Percentiles rank a stretch among this genome's conserved stretches.
These are phyloP conservation scores for Fusarium newnesense DNA, from an alignment of 2,329 filamentous ascomycete genomes.

Conservation along the genomic window DNA sequence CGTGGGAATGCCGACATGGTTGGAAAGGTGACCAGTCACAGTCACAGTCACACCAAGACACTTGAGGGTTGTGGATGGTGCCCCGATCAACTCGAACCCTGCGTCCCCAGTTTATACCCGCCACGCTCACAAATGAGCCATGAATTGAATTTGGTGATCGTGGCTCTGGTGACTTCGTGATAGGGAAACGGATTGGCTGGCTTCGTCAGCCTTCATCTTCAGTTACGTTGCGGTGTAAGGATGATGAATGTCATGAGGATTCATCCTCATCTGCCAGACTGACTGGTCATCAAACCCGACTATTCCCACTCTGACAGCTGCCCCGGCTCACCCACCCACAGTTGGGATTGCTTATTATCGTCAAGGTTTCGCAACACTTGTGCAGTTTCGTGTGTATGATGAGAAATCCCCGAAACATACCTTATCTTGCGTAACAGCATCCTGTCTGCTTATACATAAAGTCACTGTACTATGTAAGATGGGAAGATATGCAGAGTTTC, in stretches of 20 bases:
- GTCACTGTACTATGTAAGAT: not conserved
- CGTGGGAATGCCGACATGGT: constrained; percentile 40
- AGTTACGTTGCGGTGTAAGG: constrained; percentile 29
- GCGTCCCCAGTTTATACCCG: constrained; percentile 2
- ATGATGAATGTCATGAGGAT: not conserved
- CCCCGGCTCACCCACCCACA: not conserved
- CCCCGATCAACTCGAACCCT: not conserved
- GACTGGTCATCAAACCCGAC: constrained; percentile 27
- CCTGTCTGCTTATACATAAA: not conserved
- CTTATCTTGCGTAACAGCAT: constrained; percentile 1
- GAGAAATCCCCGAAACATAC: not conserved
- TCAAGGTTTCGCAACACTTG: not conserved
- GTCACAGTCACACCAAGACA: not conserved
- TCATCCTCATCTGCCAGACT: not conserved
- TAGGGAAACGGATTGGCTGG: not conserved
- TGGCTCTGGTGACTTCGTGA: constrained; percentile 14
- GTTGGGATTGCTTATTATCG: not conserved
- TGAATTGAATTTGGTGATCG: constrained; percentile 11
- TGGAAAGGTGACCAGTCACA: constrained; percentile 41
- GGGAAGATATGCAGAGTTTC: not conserved
- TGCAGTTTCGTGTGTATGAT: not conserved
- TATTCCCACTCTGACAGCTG: constrained; percentile 37
- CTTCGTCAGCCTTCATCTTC: not conserved
- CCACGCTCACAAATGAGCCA: constrained; percentile 14
- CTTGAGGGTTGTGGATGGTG: not conserved